phyloP scores from a whole-genome alignment of 129 eudicot genomes.

The Helianthus annuus region HanXRQr2.0-SUNRISE NC_035436.2:172049715-172050214 shows the following conservation, averaged over 20 bases:
- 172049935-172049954: background rate
- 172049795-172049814: too few species aligned
- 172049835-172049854: too few species aligned
- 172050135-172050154: constrained; percentile 74
- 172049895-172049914: too few species aligned
- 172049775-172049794: too few species aligned
- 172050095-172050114: background rate
- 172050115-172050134: constrained; percentile 64
- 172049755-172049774: too few species aligned
- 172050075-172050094: constrained; percentile 19
- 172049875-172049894: too few species aligned
- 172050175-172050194: constrained; percentile 87
- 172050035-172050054: background rate
- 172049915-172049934: too few species aligned
- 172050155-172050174: constrained; percentile 72
- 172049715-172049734: too few species aligned
- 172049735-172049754: too few species aligned
- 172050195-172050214: constrained; percentile 85
- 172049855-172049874: too few species aligned
- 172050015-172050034: constrained; percentile 1
- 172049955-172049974: constrained; percentile 8
- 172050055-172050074: constrained; percentile 20
- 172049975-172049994: constrained; percentile 22
- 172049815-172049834: too few species aligned
- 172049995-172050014: constrained; percentile 7